Percentiles rank a stretch among this genome's conserved stretches.
Conservation (phyloP, 1,284 basidiomycete genomes). For the Tilletia setariae region DNA sequence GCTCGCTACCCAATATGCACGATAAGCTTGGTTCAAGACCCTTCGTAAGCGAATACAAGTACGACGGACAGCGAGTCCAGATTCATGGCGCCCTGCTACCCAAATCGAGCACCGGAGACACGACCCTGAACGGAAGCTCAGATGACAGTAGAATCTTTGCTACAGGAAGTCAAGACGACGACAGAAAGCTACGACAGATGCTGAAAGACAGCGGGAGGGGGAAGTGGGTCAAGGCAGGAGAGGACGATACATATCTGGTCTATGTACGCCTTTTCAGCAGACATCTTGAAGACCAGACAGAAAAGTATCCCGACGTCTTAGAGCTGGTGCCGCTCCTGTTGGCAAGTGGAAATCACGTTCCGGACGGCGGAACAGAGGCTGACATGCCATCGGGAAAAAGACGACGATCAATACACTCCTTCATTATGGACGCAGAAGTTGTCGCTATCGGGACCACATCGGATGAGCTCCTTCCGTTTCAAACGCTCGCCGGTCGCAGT, state of each 20-base stretch:
- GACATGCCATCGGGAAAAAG: neutral
- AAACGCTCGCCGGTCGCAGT: conserved; percentile 41
- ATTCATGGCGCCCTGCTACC: conserved; percentile 63
- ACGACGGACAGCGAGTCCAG: conserved; percentile 83
- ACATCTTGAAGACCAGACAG: conserved; percentile 88
- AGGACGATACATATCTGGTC: conserved; percentile 36
- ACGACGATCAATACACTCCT: conserved; percentile 61
- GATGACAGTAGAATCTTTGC: neutral
- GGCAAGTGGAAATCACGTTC: conserved; percentile 20
- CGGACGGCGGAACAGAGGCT: neutral
- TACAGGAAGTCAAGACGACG: neutral
- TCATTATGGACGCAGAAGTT: conserved; percentile 79
- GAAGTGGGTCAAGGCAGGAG: conserved; percentile 40
- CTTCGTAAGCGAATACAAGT: conserved; percentile 66
- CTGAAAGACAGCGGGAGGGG: conserved; percentile 26
- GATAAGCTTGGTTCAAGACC: conserved; percentile 60
- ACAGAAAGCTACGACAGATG: neutral
- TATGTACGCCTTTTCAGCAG: conserved; percentile 76
- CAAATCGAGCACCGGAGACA: neutral
- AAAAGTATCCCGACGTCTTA: conserved; percentile 81
- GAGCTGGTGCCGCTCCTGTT: conserved; percentile 55
- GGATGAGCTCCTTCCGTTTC: conserved; percentile 48
- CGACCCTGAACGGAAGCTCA: no score
- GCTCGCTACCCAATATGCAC: conserved; percentile 79
- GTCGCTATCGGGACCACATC: conserved; percentile 38